Evolutionary conservation across 768 basidiomycete species (phyloP), one percentile per base, ranked within the genome.

Genomic region (Paxillus rubicundulus): DNA sequence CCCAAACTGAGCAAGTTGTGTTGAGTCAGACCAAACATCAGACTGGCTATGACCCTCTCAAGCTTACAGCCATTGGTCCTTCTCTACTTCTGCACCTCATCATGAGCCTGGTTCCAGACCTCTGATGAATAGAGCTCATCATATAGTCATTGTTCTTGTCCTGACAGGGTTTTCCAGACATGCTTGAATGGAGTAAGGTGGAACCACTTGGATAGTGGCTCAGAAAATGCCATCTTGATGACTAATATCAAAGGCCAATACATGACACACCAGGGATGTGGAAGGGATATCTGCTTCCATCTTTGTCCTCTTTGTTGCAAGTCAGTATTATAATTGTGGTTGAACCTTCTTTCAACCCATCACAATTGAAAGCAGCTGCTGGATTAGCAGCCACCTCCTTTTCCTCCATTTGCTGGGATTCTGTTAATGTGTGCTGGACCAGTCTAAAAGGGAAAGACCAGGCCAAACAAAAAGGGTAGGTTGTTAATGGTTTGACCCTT

Each of bases 281-380:
- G 45, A 72, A 69, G 0, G 27, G 32, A 10, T 57, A 17, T 1
- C 65, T 53, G 4, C 58, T 58, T 0, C 55, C 51, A 18, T 4
- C 28, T 4, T 34, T 17, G n/a, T 52, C 30, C 13, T 5, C n/a
- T 13, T 21, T 38, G 33, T 5, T 65, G 62, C 4, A n/a, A n/a
- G 68, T 71, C 0, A 70, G 72, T 20, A 73, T 59, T 0, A 58
- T 42, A 27, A 72, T 67, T 8, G 59, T 18, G 9, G 68, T 49
- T 1, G 39, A 16, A 16, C 57, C 28, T 13, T 59, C 53, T 28
- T 43, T 53, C 44, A 48, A 54, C 0, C 54, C 40, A 32, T 56
- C 49, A 12, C 16, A 17, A 32, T 2, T 30, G 39, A 44, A 28
- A 24, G 53, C 16, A 17, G 53, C 20, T 55, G 36, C 5, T 12